Base-by-base conservation (phyloP, 1,139 yeast species). In the Nadsonia starkeyi-henricii region DNA sequence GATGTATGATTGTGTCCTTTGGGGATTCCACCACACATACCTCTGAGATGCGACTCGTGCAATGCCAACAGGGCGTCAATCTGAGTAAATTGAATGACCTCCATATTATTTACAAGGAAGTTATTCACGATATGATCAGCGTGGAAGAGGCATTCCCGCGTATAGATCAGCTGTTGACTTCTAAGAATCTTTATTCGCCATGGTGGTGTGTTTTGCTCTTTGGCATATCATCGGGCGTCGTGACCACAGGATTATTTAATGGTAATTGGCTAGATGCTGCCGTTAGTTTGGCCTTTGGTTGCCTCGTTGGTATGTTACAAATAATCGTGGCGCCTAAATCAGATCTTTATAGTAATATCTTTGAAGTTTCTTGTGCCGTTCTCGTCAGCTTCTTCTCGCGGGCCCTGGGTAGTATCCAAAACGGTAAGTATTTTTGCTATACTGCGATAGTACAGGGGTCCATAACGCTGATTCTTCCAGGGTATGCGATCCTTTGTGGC, bases 11-110 rank as follows among this genome's bases (percentile, higher is more conserved):
- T 54, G 79, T 85, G 17, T 83, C 96, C 0, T 89, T 88, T 65
- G 95, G 95, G 62, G 96, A 88, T 64, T 80, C 86, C 1, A 78
- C 94, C 5, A 86, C 96, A 1, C 84, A 95, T 67, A 89, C 96
- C 0, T 83, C 96, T 3, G 96, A 91, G 64, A 89, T 89, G 64
- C 93, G 85, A 58, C 70, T 89, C 52, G 89, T 91, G 2, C 74
- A 94, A 56, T 81, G 91, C 63, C 67, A 62, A 12, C 96, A 89
- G 62, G 96, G 96, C 8, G 69, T 89, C 47, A 85, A 89, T 61
- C 68, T 89, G 50, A 75, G 85, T 53, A 88, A 88, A 60, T 69
- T 89, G 46, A 81, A 86, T 45, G 84, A 82, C 54, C 80, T 89
- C 2, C 96, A 89, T 63, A 72, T 73, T 50, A 77, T 91, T 46